These are phyloP conservation scores for Hysterium pulicare DNA, from an alignment of 2,329 filamentous ascomycete genomes.

Conservation along the genomic window DNA sequence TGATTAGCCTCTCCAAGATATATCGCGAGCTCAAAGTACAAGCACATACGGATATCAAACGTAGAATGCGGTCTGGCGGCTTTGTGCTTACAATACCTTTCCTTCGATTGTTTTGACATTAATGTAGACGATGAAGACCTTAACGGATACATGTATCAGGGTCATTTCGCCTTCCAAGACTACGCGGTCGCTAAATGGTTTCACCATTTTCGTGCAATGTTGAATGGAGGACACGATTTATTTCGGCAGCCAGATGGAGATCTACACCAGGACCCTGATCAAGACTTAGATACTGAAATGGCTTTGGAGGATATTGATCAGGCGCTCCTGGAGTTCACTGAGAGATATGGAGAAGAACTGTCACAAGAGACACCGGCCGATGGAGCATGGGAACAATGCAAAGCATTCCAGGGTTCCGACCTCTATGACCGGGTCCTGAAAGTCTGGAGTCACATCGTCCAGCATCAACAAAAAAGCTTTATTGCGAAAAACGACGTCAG, in stretches of 20 bases:
- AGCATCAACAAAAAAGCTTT: conserved; percentile 28
- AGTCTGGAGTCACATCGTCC: conserved; percentile 29
- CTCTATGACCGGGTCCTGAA: conserved; percentile 21
- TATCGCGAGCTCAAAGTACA: neutral
- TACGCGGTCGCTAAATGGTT: conserved; percentile 3
- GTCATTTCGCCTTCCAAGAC: conserved; percentile 3
- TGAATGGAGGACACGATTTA: neutral
- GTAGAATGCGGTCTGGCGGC: neutral
- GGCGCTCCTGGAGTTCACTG: conserved; percentile 21
- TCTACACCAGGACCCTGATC: too few relatives aligned
- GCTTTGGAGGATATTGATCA: conserved; percentile 6
- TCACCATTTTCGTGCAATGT: conserved; percentile 1
- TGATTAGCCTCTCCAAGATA: neutral
- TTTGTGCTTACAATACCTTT: conserved; percentile 2
- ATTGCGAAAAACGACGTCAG: conserved; percentile 28
- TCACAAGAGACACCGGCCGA: conserved; percentile 8
- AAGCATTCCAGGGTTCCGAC: conserved; percentile 8
- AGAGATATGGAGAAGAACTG: conserved; percentile 15
- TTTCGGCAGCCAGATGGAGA: neutral
- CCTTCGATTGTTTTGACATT: neutral
- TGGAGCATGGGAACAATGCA: conserved; percentile 14
- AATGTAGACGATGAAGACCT: neutral
- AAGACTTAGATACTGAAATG: neutral
- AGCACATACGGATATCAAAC: neutral
- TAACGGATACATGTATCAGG: neutral